Base-by-base conservation (phyloP, 768 basidiomycete species). In the Rhodotorula graminis region DNA sequence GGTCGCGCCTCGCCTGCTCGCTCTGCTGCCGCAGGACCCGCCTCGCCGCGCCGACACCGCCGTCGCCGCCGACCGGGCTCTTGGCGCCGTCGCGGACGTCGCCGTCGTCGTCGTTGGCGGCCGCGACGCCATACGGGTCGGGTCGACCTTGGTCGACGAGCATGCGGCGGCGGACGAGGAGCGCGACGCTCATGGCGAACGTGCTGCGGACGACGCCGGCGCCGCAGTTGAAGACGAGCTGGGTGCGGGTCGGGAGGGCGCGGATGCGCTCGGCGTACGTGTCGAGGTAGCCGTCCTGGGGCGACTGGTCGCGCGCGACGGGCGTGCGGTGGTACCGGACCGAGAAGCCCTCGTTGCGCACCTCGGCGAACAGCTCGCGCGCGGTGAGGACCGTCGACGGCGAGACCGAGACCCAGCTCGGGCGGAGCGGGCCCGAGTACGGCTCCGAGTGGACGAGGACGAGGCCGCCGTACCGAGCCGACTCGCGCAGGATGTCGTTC, bases 271-370 rank as follows among this genome's bases (percentile, higher is more conserved):
- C 85, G 29, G 94, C 84, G 80, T 97, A 99, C 1, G 91, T 90
- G 81, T 98, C 96, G 27, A 99, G 87, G 81, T 99, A 97, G 78
- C 94, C 93, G 80, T 96, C 91, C 88, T 96, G 94, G 60, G 98
- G 92, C 0, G 90, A 90, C 11, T 89, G 88, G 79, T 94, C 89
- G 1, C 92, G 91, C 18, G 92, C 90, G 65, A 99, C 94, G n/a
- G 96, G 95, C 62, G 96, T 94, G 25, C 93, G 88, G 78, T 90
- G 85, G 81, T 94, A 94, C 85, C 90, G 71, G n/a, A 67, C 55
- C 72, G 53, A 61, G 73, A 74, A 70, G 61, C 78, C 64, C 62
- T 69, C 63, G 46, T 61, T 62, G 73, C 65, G 50, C 42, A 71
- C 61, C 58, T 47, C 67, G 49, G 61, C 14, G 56, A 59, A 97